Evolutionary conservation across 345 rosid genomes (phyloP), one percentile per base, ranked within the genome.

Genomic region (Iberis pinnata): DNA sequence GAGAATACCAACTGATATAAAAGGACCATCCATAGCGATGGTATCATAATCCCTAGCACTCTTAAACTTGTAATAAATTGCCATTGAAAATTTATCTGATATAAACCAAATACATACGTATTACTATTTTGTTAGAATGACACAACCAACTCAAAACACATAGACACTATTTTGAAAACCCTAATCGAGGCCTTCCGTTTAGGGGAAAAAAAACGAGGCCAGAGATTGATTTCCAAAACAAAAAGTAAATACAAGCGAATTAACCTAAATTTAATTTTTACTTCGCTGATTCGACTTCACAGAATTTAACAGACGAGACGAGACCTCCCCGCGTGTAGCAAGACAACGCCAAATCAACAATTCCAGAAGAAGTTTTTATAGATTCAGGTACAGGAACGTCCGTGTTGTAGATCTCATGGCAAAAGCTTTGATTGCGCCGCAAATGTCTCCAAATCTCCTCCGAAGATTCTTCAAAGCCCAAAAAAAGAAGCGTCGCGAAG

Each of bases 11-110:
- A 88, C 94, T 11, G 94, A 83, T 72, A 93, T 88, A 82, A 88
- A 93, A 37, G 97, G 88, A 58, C 97, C 99, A 72, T 85, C 99
- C 97, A 93, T 75, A 53, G 82, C 49, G 48, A 93, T 74, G 41
- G 97, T 80, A 80, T 93, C 97, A 68, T 76, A 93, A 70, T 79
- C 97, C 88, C 78, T 80, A 50, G 99, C 99, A 82, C 99, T 93
- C 88, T 93, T 88, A 78, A 88, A 93, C 77, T 93, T 93, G 82
- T 88, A 93, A 82, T 88, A 86, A 29, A 93, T 95, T 65, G 99
- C 94, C 99, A 93, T 93, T 56, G 45, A 43, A 61, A 54, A 3
- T 43, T 35, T 29, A 49, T 68, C 72, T 68, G 72, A 68, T 68
- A 61, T 54, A 55, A 68, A 54, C 2, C 54, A 68, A 61, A 62